phyloP scores from a whole-genome alignment of 108 stramenopile genomes.

The Mayamaea pseudoterrestris region DNA sequence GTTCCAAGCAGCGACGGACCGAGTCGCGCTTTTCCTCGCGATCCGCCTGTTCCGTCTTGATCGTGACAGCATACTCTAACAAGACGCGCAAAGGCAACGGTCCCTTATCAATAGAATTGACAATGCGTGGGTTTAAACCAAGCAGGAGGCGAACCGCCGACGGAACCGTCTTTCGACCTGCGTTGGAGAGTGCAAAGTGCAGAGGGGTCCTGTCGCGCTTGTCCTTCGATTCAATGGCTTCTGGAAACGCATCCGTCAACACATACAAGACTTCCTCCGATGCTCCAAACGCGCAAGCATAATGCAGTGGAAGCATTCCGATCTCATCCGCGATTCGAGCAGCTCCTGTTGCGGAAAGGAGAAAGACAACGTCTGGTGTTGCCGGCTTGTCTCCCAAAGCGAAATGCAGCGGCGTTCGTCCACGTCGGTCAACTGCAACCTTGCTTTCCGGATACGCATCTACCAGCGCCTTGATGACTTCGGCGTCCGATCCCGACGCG shows the following conservation, averaged over 20 bases:
- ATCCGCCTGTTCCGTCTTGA: slow-evolving; percentile 24
- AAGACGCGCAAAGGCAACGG: slow-evolving; percentile 50
- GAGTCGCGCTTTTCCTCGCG: slow-evolving; percentile 29
- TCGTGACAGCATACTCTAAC: slow-evolving; percentile 38
- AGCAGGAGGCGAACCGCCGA: slow-evolving; percentile 48
- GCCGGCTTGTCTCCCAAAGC: slow-evolving; percentile 48
- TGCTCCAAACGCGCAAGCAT: slow-evolving; percentile 79
- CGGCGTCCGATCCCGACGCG: slow-evolving; percentile 43
- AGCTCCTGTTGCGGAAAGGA: slow-evolving; percentile 48
- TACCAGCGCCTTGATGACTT: slow-evolving; percentile 34
- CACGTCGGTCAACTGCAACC: slow-evolving; percentile 45
- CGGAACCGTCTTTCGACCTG: slow-evolving; percentile 47
- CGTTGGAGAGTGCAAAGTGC: slow-evolving; percentile 72
- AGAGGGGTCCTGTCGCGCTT: slow-evolving; percentile 43
- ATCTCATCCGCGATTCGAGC: slow-evolving; percentile 53
- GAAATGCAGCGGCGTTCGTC: slow-evolving; percentile 66
- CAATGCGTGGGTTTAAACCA: slow-evolving; percentile 31
- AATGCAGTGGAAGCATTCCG: slow-evolving; percentile 74
- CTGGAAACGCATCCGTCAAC: slow-evolving; percentile 38
- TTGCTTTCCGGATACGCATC: slow-evolving; percentile 52
- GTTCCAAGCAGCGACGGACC: slow-evolving; percentile 38
- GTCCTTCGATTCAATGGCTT: slow-evolving; percentile 41
- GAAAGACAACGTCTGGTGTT: slow-evolving; percentile 22
- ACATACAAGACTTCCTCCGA: slow-evolving; percentile 49
- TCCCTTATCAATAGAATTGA: slow-evolving; percentile 34